phyloP scores from a whole-genome alignment of 2,329 filamentous ascomycete genomes.

The Neofusicoccum laricinum region DNA sequence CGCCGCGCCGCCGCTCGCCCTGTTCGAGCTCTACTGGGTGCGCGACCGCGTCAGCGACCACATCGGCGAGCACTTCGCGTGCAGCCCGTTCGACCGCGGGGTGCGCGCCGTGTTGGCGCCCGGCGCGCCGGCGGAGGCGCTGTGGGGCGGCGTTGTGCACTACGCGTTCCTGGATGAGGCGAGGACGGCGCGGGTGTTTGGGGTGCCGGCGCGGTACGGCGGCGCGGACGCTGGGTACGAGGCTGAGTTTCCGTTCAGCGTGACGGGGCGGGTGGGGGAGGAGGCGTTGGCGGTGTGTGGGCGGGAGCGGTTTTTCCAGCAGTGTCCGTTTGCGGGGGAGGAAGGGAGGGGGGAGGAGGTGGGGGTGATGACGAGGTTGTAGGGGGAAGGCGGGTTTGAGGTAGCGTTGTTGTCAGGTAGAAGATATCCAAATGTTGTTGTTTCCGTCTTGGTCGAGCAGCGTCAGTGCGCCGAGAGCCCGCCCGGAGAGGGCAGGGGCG shows the following conservation, averaged over 20 bases:
- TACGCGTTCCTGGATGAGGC: slow-evolving; percentile 60
- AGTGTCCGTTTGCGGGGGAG: slow-evolving; percentile 50
- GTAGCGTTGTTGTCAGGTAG: too few relatives aligned
- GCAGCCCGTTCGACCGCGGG: slow-evolving; percentile 57
- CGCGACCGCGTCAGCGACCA: slow-evolving; percentile 54
- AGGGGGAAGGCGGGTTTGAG: neutral
- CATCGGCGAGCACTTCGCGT: slow-evolving; percentile 57
- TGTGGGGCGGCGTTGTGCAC: slow-evolving; percentile 57
- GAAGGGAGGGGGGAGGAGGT: neutral
- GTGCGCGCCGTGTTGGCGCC: slow-evolving; percentile 58
- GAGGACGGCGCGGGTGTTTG: slow-evolving; percentile 54
- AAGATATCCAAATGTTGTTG: too few relatives aligned
- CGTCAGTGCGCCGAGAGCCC: too few relatives aligned
- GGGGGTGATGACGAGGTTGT: neutral
- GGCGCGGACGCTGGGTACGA: too few relatives aligned
- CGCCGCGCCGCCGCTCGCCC: slow-evolving; percentile 63
- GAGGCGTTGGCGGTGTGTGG: slow-evolving; percentile 64
- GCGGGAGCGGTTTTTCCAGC: slow-evolving; percentile 67
- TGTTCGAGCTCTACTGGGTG: slow-evolving; percentile 79
- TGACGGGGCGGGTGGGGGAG: slow-evolving; percentile 70
- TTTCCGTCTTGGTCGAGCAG: too few relatives aligned
- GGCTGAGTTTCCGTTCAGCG: slow-evolving; percentile 67
- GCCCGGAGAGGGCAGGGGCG: too few relatives aligned
- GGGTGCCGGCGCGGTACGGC: too few relatives aligned
- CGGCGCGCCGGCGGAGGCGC: slow-evolving; percentile 51